A percentile compares a stretch with the other conserved stretches of the same genome.
phyloP scores from a whole-genome alignment of 139 green algal species.

The Nannochloris sp. region DNA sequence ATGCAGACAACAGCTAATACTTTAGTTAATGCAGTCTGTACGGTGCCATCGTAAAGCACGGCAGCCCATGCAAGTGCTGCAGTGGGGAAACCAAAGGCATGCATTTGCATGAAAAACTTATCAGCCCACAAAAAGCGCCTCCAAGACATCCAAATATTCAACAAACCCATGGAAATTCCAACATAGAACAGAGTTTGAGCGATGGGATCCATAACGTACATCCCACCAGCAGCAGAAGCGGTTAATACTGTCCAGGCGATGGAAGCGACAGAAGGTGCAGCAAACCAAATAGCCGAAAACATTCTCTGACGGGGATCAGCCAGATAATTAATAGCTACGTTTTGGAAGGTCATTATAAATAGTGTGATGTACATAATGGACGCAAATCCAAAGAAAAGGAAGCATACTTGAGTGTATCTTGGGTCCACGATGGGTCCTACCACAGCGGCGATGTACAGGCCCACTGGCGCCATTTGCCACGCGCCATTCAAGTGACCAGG shows the following conservation, averaged over 20 bases:
- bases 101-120: slow-evolving; percentile 34
- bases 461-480: slow-evolving; percentile 32
- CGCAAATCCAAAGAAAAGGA: slow-evolving; percentile 39
- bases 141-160: slow-evolving; percentile 20
- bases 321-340: slow-evolving; percentile 19
- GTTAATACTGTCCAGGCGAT: slow-evolving; percentile 28
- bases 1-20: slow-evolving; percentile 23
- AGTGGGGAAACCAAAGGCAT: slow-evolving; percentile 32
- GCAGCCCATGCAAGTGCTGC: slow-evolving; percentile 24
- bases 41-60: slow-evolving; percentile 29
- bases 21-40: slow-evolving; percentile 23
- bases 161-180: slow-evolving; percentile 2
- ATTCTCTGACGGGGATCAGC: slow-evolving; percentile 33
- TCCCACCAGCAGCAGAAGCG: not conserved
- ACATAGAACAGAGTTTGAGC: slow-evolving; percentile 19
- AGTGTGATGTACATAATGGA: slow-evolving; percentile 28
- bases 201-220: slow-evolving; percentile 12
- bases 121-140: slow-evolving; percentile 27
- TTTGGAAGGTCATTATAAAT: slow-evolving; percentile 27
- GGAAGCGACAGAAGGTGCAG: slow-evolving; percentile 29
- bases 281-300: slow-evolving; percentile 34
- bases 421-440: slow-evolving; percentile 22
- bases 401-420: slow-evolving; percentile 20
- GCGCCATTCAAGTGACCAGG: slow-evolving; percentile 39
- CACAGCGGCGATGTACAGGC: slow-evolving; percentile 30